Evolutionary conservation across 2,329 filamentous ascomycete genomes (phyloP), one percentile per base, ranked within the genome.

Genomic region (Venturia oleaginea): DNA sequence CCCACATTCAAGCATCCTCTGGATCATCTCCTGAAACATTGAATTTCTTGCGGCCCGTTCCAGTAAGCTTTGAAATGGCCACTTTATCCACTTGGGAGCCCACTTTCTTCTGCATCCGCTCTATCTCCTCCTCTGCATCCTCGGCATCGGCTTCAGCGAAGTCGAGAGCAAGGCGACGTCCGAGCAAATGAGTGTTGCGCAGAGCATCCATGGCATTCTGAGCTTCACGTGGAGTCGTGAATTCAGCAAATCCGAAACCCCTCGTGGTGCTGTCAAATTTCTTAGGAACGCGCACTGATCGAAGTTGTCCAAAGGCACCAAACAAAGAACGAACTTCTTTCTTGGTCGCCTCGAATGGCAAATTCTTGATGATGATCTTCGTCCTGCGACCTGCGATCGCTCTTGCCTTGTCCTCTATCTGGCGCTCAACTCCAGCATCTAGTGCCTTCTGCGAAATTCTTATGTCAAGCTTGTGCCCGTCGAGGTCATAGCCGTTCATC

Each of bases 321-420:
- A 97, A 92, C 51, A 97, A 82, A 63, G 88, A 82, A 67, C 91
- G 86, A 65, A 99, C 83, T 74, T 99, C 94, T 76, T 95, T 94
- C 80, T 96, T 97, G 63, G 87, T 89, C 60, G 90, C 89, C 79
- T 97, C 91, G 79, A 99, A 99, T 24, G 94, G 93, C 76, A 99
- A 79, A 80, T 99, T 99, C 82, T 97, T 99, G 80, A 99, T 89
- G 76, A 97, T 88, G 72, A 99, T 89, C 83, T 97, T 97, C 59
- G 92, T 97, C 69, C 86, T 84, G 73, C 87, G 85, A 19, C 84
- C 84, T 30, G 90, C 86, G 61, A 84, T 78, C 76, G 93, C 95
- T 81, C 92, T 95, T 61, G 88, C 86, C 68, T 84, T 86, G 72
- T 97, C 92, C 69, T 93, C 88, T 69, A 88, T 88, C 68, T 89